These are phyloP conservation scores for Pseudohyphozyma bogoriensis DNA, from an alignment of 768 basidiomycete species.

Conservation along the genomic window DNA sequence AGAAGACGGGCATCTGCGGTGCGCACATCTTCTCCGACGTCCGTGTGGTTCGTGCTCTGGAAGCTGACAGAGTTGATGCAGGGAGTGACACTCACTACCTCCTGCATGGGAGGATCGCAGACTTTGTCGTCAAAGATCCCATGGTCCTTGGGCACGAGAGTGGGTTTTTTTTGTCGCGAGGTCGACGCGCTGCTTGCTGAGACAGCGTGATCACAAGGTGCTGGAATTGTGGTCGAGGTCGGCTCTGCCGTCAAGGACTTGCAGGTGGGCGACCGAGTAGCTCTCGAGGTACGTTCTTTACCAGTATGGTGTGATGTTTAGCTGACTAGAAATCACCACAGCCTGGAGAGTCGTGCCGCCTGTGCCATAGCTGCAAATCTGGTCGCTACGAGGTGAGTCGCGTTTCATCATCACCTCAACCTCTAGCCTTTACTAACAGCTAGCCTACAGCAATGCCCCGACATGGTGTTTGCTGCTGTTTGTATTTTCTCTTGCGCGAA, in stretches of 20 bases:
- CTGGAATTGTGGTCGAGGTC: too few relatives aligned
- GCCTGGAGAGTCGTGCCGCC: slow-evolving; percentile 56
- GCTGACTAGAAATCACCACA: neutral
- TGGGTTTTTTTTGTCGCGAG: too few relatives aligned
- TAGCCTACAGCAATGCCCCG: slow-evolving; percentile 62
- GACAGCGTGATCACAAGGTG: too few relatives aligned
- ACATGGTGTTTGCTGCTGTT: slow-evolving; percentile 57
- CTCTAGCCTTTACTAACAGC: neutral
- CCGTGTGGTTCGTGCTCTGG: too few relatives aligned
- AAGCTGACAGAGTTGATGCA: too few relatives aligned
- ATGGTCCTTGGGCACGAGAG: slow-evolving; percentile 91
- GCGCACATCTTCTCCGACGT: too few relatives aligned
- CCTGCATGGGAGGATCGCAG: slow-evolving; percentile 59
- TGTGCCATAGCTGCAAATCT: slow-evolving; percentile 47
- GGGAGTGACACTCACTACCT: slow-evolving; percentile 60
- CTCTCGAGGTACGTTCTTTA: slow-evolving; percentile 81
- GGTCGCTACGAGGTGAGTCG: slow-evolving; percentile 1
- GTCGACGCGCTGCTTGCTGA: too few relatives aligned
- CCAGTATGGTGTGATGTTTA: too few relatives aligned
- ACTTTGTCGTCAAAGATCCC: slow-evolving; percentile 67
- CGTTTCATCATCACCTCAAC: neutral
- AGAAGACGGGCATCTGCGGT: slow-evolving; percentile 64
- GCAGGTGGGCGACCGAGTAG: slow-evolving; percentile 75
- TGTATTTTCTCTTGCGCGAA: neutral
- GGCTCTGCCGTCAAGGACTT: slow-evolving; percentile 65